phyloP scores from a whole-genome alignment of 805 yeast species.

The Starmerella apicola region DNA sequence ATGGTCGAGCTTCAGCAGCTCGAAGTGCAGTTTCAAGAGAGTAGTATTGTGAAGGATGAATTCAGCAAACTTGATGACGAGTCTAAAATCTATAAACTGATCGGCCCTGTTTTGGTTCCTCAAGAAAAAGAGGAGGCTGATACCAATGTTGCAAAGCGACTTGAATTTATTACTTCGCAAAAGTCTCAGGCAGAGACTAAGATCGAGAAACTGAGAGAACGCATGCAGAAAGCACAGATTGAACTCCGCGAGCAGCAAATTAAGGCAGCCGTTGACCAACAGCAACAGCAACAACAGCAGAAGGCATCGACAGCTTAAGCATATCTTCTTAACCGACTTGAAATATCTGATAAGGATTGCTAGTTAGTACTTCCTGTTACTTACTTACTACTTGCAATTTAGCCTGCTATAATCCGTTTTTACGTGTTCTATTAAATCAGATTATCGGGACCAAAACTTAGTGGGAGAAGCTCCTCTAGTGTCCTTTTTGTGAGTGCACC shows the following conservation, averaged over 20 bases:
- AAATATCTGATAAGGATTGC: too few relatives aligned
- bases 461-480: conserved; percentile 58
- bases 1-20: conserved; percentile 68
- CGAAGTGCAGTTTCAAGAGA: conserved; percentile 91
- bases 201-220: conserved; percentile 43
- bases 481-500: conserved; percentile 33
- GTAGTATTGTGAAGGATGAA: conserved; percentile 76
- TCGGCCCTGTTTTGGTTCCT: conserved; percentile 86
- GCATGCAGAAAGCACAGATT: conserved; percentile 36
- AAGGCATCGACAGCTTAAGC: too few relatives aligned
- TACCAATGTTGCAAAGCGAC: conserved; percentile 71
- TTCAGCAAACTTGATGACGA: conserved; percentile 52
- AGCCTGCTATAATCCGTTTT: too few relatives aligned
- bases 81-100: conserved; percentile 71
- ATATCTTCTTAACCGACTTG: too few relatives aligned
- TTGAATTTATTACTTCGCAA: conserved; percentile 75
- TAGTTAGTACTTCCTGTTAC: too few relatives aligned
- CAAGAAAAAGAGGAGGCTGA: conserved; percentile 78
- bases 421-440: conserved; percentile 21
- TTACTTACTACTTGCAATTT: too few relatives aligned
- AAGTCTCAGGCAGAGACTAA: conserved; percentile 64
- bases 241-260: conserved; percentile 18
- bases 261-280: conserved; percentile 12
- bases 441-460: conserved; percentile 77
- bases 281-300: too few relatives aligned